Percentiles rank a stretch among this genome's conserved stretches.
Evolutionary conservation across 108 stramenopile species (phyloP).

Genomic region (Fragilariopsis cylindrus): DNA sequence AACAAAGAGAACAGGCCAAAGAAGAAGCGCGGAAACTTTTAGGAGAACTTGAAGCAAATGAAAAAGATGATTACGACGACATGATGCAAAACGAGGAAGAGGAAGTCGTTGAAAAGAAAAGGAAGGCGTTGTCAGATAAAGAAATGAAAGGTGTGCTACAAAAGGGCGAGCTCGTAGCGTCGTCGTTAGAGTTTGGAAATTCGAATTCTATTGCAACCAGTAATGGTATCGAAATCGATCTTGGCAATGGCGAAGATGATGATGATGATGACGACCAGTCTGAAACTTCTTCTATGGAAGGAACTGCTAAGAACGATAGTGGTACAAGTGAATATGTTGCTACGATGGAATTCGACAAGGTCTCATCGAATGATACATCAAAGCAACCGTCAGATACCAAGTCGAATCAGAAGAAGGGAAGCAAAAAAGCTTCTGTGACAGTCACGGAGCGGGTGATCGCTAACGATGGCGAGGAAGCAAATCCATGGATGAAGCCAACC

Average conservation of each 20-base stretch:
- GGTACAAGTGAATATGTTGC: conserved; percentile 17
- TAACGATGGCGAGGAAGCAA: conserved; percentile 23
- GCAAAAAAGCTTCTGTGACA: conserved; percentile 9
- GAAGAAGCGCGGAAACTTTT: conserved; percentile 87
- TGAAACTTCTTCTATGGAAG: not conserved
- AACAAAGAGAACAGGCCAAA: conserved; percentile 79
- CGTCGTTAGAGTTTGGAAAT: conserved; percentile 74
- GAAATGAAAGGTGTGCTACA: conserved; percentile 67
- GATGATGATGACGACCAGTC: conserved; percentile 5
- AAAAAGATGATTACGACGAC: conserved; percentile 39
- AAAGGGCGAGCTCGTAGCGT: conserved; percentile 80
- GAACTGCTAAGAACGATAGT: not conserved
- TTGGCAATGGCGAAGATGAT: conserved; percentile 30
- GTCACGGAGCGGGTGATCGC: not conserved
- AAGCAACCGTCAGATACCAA: not conserved
- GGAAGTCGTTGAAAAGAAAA: conserved; percentile 36
- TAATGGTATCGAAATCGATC: conserved; percentile 41
- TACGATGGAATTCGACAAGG: conserved; percentile 5
- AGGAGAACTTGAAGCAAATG: conserved; percentile 88
- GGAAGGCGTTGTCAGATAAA: conserved; percentile 58
- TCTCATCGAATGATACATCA: conserved; percentile 1
- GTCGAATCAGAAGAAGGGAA: conserved; percentile 9
- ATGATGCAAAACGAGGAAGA: conserved; percentile 32
- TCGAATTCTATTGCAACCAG: conserved; percentile 53
- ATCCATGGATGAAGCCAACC: conserved; percentile 30